Evolutionary conservation across 371 early-diverging fungal species (phyloP), one percentile per base, ranked within the genome.

Genomic region (Chytridiales sp.): DNA sequence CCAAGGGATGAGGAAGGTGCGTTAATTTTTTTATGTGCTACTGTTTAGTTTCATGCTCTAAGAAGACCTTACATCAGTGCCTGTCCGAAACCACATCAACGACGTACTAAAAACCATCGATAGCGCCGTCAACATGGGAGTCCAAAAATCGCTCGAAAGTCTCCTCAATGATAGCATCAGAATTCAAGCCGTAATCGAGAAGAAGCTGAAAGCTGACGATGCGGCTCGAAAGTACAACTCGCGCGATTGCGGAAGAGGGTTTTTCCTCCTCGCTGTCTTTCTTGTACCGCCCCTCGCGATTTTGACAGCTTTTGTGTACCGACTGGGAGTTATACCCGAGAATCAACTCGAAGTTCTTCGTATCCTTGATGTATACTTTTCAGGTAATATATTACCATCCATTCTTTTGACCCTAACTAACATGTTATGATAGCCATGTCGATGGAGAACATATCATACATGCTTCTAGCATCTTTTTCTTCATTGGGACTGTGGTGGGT

Each of bases 31-130:
- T 38, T 11, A 38, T n/a, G n/a, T 38, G 11, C 39, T 38, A 38
- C 39, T 38, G 11, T 9, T n/a, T 38, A 38, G n/a, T 11, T 11
- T 11, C 39, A 38, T 38, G 9, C 9, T 11, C 11, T 11, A 11
- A 38, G 32, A 48, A 4, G 48, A 48, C n/a, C n/a, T n/a, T n/a
- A n/a, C 39, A 8, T 5, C 29, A 1, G 40, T 59, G n/a, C 24
- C 36, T n/a, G 44, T 59, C 17, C 50, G 60, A 40, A 59, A 59
- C 34, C 60, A 59, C 60, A 40, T 59, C n/a, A 26, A 49, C 13
- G 60, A 49, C n/a, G 39, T 50, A 15, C 47, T 59, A 6, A 22
- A 38, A 51, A 59, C 38, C 3, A 59, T 59, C 34, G 60, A 59
- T 24, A 22, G 22, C 11, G 49, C 60, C 0, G 51, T 59, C 49